A percentile compares a stretch with the other conserved stretches of the same genome.
These are phyloP conservation scores for Saccharomycopsis malanga DNA, from an alignment of 805 yeast species.

Conservation along the genomic window DNA sequence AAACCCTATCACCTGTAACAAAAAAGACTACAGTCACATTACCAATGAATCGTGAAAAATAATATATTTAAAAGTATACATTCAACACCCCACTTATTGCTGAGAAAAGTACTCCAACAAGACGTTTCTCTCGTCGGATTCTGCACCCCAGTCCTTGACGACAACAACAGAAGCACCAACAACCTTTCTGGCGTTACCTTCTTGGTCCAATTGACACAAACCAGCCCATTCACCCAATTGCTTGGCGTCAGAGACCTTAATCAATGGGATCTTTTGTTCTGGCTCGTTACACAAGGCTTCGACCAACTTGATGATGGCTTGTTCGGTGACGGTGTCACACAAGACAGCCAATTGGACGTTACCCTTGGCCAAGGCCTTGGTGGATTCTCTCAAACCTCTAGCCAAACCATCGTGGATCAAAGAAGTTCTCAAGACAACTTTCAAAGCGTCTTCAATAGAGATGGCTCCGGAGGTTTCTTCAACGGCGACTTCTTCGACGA, in stretches of 20 bases:
- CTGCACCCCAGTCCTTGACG: constrained; percentile 99
- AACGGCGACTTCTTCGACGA: constrained; percentile 72
- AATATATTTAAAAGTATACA: too few species aligned
- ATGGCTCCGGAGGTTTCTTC: constrained; percentile 81
- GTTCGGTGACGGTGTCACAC: constrained; percentile 98
- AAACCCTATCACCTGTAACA: too few species aligned
- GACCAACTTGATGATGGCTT: constrained; percentile 89
- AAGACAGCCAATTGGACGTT: constrained; percentile 97
- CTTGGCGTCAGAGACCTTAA: constrained; percentile 99
- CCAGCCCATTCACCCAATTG: constrained; percentile 99
- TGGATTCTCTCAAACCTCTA: constrained; percentile 99
- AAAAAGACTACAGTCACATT: too few species aligned
- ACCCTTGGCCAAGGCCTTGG: constrained; percentile 96
- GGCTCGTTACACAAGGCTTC: constrained; percentile 99
- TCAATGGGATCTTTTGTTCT: constrained; percentile 91
- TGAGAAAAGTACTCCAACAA: constrained; percentile 93
- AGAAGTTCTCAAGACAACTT: constrained; percentile 96
- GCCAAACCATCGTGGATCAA: constrained; percentile 99
- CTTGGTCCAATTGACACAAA: constrained; percentile 98
- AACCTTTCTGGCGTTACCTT: constrained; percentile 99
- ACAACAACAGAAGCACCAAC: constrained; percentile 99
- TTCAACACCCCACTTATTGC: constrained; percentile 52
- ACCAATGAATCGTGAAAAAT: too few species aligned
- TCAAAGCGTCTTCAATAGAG: constrained; percentile 97
- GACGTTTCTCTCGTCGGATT: constrained; percentile 94